A percentile compares a stretch with the other conserved stretches of the same genome.
phyloP scores from a whole-genome alignment of 176 grass and related monocot species.

The Rhynchospora tenuis region DNA sequence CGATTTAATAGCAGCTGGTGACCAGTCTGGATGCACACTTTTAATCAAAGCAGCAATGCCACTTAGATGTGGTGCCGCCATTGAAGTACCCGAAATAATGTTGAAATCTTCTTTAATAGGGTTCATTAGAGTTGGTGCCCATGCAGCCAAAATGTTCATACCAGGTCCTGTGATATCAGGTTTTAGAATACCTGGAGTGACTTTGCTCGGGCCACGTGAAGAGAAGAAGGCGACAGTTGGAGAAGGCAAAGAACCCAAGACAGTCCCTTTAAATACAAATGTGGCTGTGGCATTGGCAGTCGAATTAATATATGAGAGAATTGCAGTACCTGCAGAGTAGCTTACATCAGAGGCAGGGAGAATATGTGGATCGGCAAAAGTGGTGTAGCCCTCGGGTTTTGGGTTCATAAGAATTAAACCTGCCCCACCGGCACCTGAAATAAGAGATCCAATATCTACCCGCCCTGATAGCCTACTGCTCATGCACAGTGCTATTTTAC shows the following conservation, averaged over 20 bases:
- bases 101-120: slow-evolving; percentile 39
- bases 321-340: slow-evolving; percentile 39
- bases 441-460: slow-evolving; percentile 33
- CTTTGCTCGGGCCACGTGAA: slow-evolving; percentile 56
- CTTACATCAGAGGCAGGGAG: slow-evolving; percentile 57
- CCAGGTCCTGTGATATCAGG: slow-evolving; percentile 84
- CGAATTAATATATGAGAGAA: slow-evolving; percentile 52
- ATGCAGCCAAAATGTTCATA: slow-evolving; percentile 85
- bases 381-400: slow-evolving; percentile 45
- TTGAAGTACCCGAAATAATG: slow-evolving; percentile 82
- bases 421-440: slow-evolving; percentile 41
- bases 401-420: slow-evolving; percentile 61
- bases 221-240: slow-evolving; percentile 64
- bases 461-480: slow-evolving; percentile 42
- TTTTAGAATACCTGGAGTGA: slow-evolving; percentile 60
- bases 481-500: slow-evolving; percentile 61
- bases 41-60: slow-evolving; percentile 70
- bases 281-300: slow-evolving; percentile 39
- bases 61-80: slow-evolving; percentile 73
- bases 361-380: slow-evolving; percentile 44
- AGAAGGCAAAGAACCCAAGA: slow-evolving; percentile 49
- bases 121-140: slow-evolving; percentile 49
- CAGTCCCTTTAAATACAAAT: slow-evolving; percentile 54
- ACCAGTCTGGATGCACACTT: slow-evolving; percentile 60
- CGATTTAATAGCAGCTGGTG: slow-evolving; percentile 78